Percentiles rank a stretch among this genome's conserved stretches.
phyloP scores from a whole-genome alignment of 1,284 basidiomycete species.

The Papiliotrema terrestris region DNA sequence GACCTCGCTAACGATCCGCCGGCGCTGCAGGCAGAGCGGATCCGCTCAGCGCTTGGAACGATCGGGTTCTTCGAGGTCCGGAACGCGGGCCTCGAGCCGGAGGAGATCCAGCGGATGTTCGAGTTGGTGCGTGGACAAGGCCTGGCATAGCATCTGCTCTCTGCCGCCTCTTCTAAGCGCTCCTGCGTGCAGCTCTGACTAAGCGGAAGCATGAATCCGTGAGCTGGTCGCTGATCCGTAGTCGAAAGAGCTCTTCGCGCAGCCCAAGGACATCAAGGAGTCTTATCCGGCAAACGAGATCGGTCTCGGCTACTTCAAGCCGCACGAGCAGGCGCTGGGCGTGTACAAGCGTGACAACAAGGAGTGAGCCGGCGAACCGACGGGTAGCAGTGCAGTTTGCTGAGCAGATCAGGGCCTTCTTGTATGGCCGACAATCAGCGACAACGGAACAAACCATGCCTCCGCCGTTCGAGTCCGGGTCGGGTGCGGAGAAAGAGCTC shows the following conservation, averaged over 20 bases:
- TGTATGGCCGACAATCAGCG: conserved; percentile 19
- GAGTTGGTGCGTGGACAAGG: conserved; percentile 6
- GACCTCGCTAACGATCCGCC: conserved; percentile 20
- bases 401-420: conserved; percentile 13
- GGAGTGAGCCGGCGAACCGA: conserved; percentile 10
- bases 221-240: neutral
- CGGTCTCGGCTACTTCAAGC: conserved; percentile 20
- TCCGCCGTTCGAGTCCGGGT: conserved; percentile 9
- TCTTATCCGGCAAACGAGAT: conserved; percentile 12
- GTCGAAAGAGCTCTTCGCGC: conserved; percentile 14
- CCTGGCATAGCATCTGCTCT: neutral
- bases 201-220: no score
- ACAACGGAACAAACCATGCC: conserved; percentile 13
- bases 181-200: neutral
- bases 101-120: conserved; percentile 16
- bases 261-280: conserved; percentile 15
- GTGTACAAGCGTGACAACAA: conserved; percentile 22
- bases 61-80: conserved; percentile 21
- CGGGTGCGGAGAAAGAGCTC: conserved; percentile 2
- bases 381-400: no score
- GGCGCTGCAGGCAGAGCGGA: conserved; percentile 13
- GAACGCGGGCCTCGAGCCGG: conserved; percentile 9
- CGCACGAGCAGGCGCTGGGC: conserved; percentile 19
- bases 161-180: neutral
- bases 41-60: conserved; percentile 15